Evolutionary conservation across 208 protist species (phyloP).

Genomic region (Strigomonas culicis): DNA sequence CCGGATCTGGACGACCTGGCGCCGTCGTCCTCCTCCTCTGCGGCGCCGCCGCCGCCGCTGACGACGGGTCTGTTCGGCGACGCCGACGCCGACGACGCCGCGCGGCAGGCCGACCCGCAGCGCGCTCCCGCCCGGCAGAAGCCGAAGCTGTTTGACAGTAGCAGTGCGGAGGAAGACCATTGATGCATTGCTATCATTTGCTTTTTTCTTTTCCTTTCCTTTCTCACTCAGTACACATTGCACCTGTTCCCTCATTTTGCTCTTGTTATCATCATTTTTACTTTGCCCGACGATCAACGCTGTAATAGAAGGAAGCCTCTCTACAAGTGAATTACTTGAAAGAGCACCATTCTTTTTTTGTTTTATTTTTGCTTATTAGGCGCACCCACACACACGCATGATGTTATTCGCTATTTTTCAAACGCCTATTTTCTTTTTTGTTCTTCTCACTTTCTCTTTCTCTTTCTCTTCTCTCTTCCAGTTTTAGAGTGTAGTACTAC

Average conservation of each 20-base stretch:
- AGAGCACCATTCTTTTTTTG: no score
- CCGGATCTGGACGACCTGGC: background rate
- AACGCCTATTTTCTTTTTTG: background rate
- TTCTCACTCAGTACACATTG: background rate
- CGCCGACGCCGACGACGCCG: background rate
- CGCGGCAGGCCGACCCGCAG: background rate
- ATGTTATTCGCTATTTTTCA: no score
- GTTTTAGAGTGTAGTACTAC: no score
- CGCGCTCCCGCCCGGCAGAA: conserved; percentile 3
- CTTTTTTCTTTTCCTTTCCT: conserved; percentile 1
- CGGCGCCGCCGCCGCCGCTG: background rate
- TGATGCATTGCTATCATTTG: conserved; percentile 6
- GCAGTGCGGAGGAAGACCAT: conserved; percentile 13
- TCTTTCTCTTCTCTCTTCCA: no score
- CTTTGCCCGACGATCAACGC: no score
- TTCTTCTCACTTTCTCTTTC: background rate
- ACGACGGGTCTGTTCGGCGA: conserved; percentile 5
- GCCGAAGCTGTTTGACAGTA: conserved; percentile 33
- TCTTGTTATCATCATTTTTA: no score
- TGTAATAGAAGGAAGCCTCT: no score
- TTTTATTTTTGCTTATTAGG: background rate
- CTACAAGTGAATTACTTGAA: no score
- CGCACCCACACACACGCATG: no score
- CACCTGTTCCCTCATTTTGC: background rate
- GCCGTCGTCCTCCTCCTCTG: conserved; percentile 1